Evolutionary conservation across 2,329 filamentous ascomycete genomes (phyloP), one percentile per base, ranked within the genome.

Genomic region (Epichloe sylvatica): DNA sequence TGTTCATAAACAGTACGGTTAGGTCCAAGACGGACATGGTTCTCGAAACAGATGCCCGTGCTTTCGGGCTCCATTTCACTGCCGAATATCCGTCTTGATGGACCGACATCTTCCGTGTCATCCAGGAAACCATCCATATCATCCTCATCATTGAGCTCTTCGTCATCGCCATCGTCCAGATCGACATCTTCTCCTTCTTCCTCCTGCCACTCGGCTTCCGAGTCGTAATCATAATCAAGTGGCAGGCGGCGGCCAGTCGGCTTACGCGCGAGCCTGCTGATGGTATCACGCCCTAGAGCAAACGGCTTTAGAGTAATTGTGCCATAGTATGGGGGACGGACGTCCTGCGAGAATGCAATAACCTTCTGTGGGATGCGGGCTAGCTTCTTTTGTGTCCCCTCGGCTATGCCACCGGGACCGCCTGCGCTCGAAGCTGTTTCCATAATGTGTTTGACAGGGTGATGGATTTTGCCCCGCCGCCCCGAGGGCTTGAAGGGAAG

Each of bases 41-140:
- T 76, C 60, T 94, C 86, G 78, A 89, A 98, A 62, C 84, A 92
- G 9, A 97, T 69, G 0, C 91, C 92, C 3, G 81, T 87, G 61
- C 77, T 85, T 40, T 84, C 71, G 0, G 89, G 87, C 60, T 90
- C 79, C 59, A 94, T 74, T 55, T 86, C 81, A 33, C 81, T 80
- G 71, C 77, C 58, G 77, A 67, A 82, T 65, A 62, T 77, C 70
- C 71, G 77, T 75, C 64, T 72, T 55, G 67, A 71, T 62, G 66
- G 68, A 52, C 69, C 76, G 60, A 65, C 61, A 53, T 92, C 86
- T 48, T 94, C 86, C 5, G 86, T 86, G 58, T 94, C 87, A 57
- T 95, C 90, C 2, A 96, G 72, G 60, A 96, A 96, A 17, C 81
- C 90, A 4, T 88, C 86, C 81, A 95, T 84, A 52, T 94, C 89